Conservation (phyloP, 2,329 filamentous ascomycete genomes). For the Colletotrichum lini region DNA sequence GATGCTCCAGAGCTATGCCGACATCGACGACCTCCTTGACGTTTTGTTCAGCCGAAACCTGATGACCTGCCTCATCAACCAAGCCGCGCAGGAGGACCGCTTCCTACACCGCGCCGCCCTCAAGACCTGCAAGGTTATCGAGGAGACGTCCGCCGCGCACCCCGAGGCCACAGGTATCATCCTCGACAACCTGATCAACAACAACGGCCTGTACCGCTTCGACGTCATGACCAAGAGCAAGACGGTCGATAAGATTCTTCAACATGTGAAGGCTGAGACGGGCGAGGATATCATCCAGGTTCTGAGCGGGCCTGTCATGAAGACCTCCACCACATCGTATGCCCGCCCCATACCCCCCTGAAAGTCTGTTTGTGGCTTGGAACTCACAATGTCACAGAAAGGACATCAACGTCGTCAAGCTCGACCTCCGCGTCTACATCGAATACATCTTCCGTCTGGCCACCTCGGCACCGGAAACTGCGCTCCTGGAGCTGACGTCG, state of each 20-base stretch:
- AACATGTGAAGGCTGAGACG: conserved; percentile 70
- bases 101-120: conserved; percentile 85
- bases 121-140: conserved; percentile 80
- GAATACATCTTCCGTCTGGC: conserved; percentile 69
- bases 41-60: conserved; percentile 87
- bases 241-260: conserved; percentile 82
- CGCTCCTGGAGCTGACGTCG: conserved; percentile 67
- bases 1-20: conserved; percentile 70
- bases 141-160: conserved; percentile 73
- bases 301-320: conserved; percentile 48
- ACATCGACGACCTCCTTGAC: conserved; percentile 58
- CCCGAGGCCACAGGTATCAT: conserved; percentile 73
- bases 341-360: conserved; percentile 37
- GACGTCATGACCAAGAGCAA: conserved; percentile 90
- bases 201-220: conserved; percentile 82
- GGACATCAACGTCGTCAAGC: conserved; percentile 54
- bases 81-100: conserved; percentile 82
- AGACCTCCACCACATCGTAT: conserved; percentile 49
- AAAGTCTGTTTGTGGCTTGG: conserved; percentile 45
- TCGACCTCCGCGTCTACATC: conserved; percentile 63
- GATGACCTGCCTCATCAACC: conserved; percentile 85
- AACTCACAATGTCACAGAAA: conserved; percentile 51
- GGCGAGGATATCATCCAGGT: conserved; percentile 67
- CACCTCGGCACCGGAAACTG: conserved; percentile 54
- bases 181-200: conserved; percentile 77